Conservation (phyloP, 2,329 filamentous ascomycete genomes). For the Xylogone sp. region DNA sequence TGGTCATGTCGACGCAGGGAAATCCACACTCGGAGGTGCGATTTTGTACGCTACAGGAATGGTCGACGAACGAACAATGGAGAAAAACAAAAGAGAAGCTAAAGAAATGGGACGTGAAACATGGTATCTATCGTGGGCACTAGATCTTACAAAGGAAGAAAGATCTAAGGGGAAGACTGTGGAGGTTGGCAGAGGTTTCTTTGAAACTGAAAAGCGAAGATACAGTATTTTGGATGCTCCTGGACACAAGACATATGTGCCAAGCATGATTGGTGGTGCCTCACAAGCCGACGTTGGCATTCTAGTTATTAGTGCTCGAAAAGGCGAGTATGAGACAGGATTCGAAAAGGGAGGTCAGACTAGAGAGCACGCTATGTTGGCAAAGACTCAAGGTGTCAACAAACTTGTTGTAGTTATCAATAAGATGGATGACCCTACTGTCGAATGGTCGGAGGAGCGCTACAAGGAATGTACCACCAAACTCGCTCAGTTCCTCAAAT, state of each 20-base stretch:
- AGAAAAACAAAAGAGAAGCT: constrained; percentile 96
- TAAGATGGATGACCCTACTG: constrained; percentile 98
- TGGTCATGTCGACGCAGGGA: constrained; percentile 96
- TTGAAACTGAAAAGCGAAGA: constrained; percentile 92
- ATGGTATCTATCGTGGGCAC: constrained; percentile 98
- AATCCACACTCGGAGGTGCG: constrained; percentile 90
- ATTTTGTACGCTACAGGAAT: constrained; percentile 94
- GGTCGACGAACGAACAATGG: constrained; percentile 98
- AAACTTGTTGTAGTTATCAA: constrained; percentile 94
- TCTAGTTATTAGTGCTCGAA: constrained; percentile 91
- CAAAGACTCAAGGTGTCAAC: constrained; percentile 97
- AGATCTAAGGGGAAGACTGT: constrained; percentile 96
- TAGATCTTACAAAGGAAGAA: constrained; percentile 96
- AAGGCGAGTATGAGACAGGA: constrained; percentile 98
- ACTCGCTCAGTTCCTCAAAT: constrained; percentile 82
- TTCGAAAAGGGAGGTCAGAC: constrained; percentile 97
- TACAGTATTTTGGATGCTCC: constrained; percentile 97
- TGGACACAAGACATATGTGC: constrained; percentile 96
- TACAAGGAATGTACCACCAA: constrained; percentile 93
- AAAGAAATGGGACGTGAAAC: constrained; percentile 96
- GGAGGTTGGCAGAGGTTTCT: constrained; percentile 92
- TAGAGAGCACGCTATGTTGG: constrained; percentile 94
- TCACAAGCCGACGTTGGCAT: constrained; percentile 93
- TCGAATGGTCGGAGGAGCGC: constrained; percentile 90
- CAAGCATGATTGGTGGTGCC: constrained; percentile 95